Evolutionary conservation across 2,329 filamentous ascomycete genomes (phyloP).

Genomic region (Amauroascus verrucosus): DNA sequence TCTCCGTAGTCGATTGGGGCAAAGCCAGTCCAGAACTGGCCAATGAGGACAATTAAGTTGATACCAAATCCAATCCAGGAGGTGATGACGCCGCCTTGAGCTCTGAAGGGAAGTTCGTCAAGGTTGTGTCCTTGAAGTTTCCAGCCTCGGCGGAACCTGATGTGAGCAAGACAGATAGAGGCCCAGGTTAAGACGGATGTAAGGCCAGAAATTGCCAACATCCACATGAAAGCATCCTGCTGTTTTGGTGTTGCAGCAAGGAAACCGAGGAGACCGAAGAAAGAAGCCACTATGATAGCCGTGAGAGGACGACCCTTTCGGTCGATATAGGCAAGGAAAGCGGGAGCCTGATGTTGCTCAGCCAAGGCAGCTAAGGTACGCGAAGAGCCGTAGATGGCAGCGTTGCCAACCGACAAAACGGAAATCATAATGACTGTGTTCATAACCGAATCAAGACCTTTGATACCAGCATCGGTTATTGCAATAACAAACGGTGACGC

Average conservation of each 20-base stretch:
- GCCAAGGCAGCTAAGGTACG: constrained; percentile 82
- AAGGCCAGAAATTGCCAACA: constrained; percentile 63
- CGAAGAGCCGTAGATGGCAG: constrained; percentile 81
- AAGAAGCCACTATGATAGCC: constrained; percentile 57
- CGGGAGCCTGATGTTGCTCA: constrained; percentile 74
- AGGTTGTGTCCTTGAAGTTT: constrained; percentile 56
- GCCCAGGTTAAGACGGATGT: constrained; percentile 68
- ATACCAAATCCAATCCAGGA: constrained; percentile 52
- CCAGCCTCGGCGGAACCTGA: constrained; percentile 84
- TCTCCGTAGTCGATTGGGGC: constrained; percentile 14
- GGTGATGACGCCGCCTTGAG: constrained; percentile 48
- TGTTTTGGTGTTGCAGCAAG: constrained; percentile 56
- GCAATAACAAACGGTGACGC: constrained; percentile 86
- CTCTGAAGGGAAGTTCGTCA: constrained; percentile 61
- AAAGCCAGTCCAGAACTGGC: constrained; percentile 32
- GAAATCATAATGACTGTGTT: constrained; percentile 90
- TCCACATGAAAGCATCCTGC: constrained; percentile 62
- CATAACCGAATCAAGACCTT: constrained; percentile 75
- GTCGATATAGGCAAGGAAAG: constrained; percentile 69
- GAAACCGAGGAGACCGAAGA: constrained; percentile 65
- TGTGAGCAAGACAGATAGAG: constrained; percentile 80
- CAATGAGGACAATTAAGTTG: constrained; percentile 43
- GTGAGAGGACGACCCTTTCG: constrained; percentile 68
- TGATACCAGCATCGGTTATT: constrained; percentile 72
- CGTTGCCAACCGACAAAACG: constrained; percentile 84